Percentiles rank a stretch among this genome's conserved stretches.
Conservation (phyloP, 2,329 filamentous ascomycete genomes). For the Botrytis galanthina region DNA sequence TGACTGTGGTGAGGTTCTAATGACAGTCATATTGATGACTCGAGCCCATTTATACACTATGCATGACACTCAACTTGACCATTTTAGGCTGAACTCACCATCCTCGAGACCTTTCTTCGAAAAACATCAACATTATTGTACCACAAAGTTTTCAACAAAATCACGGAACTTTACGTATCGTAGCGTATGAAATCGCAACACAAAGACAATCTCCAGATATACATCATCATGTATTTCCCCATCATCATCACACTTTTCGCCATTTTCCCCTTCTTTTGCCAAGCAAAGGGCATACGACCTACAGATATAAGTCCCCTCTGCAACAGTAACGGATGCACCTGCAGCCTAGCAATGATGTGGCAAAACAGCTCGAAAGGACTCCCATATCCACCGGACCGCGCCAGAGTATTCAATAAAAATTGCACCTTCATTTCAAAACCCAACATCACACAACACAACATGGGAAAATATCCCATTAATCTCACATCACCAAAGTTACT, state of each 20-base stretch:
- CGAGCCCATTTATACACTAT: background rate
- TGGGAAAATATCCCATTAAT: background rate
- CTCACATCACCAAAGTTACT: background rate
- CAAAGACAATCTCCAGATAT: background rate
- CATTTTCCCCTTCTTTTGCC: background rate
- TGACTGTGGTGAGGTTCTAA: background rate
- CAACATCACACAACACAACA: background rate
- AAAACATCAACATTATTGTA: background rate
- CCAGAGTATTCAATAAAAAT: background rate
- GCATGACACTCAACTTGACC: background rate
- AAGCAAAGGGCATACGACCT: background rate
- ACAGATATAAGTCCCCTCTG: background rate
- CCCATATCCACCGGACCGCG: background rate
- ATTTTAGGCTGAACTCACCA: fast-evolving
- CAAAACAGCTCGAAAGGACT: background rate
- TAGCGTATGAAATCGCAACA: background rate
- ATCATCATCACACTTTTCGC: background rate
- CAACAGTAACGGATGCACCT: background rate
- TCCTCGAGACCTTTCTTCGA: background rate
- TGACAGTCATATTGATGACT: background rate
- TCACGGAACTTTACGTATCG: background rate
- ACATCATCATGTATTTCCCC: background rate
- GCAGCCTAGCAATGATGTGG: background rate
- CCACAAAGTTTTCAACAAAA: background rate
- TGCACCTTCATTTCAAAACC: background rate